A percentile compares a stretch with the other conserved stretches of the same genome.
phyloP scores from a whole-genome alignment of 257 asterid genomes.

The Sherardia arvensis region DNA sequence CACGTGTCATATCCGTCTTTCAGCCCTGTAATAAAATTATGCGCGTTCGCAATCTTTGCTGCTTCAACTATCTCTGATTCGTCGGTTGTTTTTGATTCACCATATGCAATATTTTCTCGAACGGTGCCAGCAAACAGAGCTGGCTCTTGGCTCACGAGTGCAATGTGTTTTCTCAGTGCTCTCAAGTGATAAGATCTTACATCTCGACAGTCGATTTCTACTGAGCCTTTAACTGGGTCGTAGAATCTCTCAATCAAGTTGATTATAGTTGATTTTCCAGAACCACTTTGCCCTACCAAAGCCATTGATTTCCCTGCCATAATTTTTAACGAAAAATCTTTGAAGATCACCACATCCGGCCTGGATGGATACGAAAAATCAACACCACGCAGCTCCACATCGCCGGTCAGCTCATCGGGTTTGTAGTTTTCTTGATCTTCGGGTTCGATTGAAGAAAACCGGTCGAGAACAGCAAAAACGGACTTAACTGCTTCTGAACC shows the following conservation, averaged over 20 bases:
- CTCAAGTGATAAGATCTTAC: conserved; percentile 49
- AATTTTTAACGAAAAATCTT: conserved; percentile 50
- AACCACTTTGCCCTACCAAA: conserved; percentile 81
- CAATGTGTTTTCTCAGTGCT: conserved; percentile 52
- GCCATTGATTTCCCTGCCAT: conserved; percentile 76
- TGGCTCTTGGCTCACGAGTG: conserved; percentile 87
- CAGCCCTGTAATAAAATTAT: conserved; percentile 57
- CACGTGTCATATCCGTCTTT: conserved; percentile 62
- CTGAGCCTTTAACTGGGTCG: conserved; percentile 50
- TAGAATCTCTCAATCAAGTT: conserved; percentile 73
- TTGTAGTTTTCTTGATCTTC: conserved; percentile 46
- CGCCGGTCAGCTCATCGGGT: conserved; percentile 42
- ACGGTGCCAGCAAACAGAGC: conserved; percentile 62
- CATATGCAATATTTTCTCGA: conserved; percentile 52
- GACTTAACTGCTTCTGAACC: conserved; percentile 68
- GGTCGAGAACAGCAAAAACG: conserved; percentile 62
- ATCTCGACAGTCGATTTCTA: conserved; percentile 73
- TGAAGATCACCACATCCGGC: conserved; percentile 41
- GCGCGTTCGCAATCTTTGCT: conserved; percentile 75
- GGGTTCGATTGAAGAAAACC: conserved; percentile 61
- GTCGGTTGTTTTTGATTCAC: conserved; percentile 31
- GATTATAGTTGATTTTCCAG: conserved; percentile 73
- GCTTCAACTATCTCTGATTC: conserved; percentile 69
- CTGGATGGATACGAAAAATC: conserved; percentile 70
- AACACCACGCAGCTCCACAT: conserved; percentile 40